Conservation (phyloP, 2,329 filamentous ascomycete genomes). For the Colletotrichum tamarilloi region DNA sequence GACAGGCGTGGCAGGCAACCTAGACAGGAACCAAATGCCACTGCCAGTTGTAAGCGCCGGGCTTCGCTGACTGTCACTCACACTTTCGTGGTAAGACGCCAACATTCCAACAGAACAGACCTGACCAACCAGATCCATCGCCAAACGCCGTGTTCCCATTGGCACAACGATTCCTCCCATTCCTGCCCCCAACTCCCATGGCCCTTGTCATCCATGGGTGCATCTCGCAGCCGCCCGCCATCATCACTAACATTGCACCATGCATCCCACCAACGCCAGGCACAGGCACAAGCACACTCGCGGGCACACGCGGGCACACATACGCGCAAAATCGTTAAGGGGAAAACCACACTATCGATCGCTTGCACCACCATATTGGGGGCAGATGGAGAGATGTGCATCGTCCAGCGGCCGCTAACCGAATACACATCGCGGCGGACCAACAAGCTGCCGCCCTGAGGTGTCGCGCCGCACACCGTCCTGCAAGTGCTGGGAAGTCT, state of each 20-base stretch:
- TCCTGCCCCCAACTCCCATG: neutral
- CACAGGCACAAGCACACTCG: neutral
- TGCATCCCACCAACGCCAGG: neutral
- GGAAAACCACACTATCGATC: conserved; percentile 10
- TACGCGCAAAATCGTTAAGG: neutral
- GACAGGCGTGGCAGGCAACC: no score
- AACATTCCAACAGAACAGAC: neutral
- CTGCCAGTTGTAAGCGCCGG: conserved; percentile 20
- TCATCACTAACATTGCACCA: conserved; percentile 14
- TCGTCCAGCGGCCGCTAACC: neutral
- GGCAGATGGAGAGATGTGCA: conserved; percentile 2
- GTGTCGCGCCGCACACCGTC: conserved; percentile 19
- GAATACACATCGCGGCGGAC: neutral
- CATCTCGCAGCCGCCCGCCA: conserved; percentile 21
- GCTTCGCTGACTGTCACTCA: conserved; percentile 8
- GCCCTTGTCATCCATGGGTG: neutral
- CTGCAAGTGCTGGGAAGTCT: conserved; percentile 25
- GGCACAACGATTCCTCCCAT: neutral
- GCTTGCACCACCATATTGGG: conserved; percentile 5
- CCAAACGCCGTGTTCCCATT: conserved; percentile 19
- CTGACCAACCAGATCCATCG: conserved; percentile 3
- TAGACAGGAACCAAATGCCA: no score
- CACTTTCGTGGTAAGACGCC: neutral
- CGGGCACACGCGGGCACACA: no score
- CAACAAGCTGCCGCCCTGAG: conserved; percentile 4